These are phyloP conservation scores for Dalechampia spathulata DNA, from an alignment of 441 rosid genomes.

Conservation along the genomic window DNA sequence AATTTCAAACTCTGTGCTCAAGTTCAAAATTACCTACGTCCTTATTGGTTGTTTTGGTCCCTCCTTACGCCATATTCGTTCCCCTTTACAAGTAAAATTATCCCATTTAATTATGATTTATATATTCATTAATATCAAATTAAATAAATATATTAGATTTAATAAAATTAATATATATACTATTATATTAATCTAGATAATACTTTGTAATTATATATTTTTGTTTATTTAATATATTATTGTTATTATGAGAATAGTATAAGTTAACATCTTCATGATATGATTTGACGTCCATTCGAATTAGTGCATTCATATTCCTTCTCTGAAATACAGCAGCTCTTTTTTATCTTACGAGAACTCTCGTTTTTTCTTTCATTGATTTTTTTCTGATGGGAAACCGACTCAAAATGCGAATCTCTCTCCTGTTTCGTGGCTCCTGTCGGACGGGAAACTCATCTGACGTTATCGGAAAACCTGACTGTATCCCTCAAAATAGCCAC, in stretches of 20 bases:
- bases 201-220: no score
- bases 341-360: neutral
- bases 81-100: no score
- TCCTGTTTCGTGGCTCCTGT: slow-evolving; percentile 63
- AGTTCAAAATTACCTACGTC: neutral
- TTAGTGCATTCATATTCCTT: slow-evolving; percentile 6
- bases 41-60: slow-evolving; percentile 11
- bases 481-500: slow-evolving; percentile 23
- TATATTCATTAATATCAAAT: no score
- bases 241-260: no score
- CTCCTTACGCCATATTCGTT: no score
- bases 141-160: no score
- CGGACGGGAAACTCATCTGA: slow-evolving; percentile 50
- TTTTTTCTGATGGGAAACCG: slow-evolving; percentile 69
- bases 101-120: no score
- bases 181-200: no score
- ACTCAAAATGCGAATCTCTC: slow-evolving; percentile 53
- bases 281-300: no score
- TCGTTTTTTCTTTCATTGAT: neutral
- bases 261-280: no score
- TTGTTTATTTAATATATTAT: no score
- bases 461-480: slow-evolving; percentile 41
- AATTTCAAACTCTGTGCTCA: slow-evolving; percentile 25
- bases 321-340: slow-evolving; percentile 7
- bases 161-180: no score